Conservation (phyloP, 768 basidiomycete species). For the Hygrocybe punicea region DNA sequence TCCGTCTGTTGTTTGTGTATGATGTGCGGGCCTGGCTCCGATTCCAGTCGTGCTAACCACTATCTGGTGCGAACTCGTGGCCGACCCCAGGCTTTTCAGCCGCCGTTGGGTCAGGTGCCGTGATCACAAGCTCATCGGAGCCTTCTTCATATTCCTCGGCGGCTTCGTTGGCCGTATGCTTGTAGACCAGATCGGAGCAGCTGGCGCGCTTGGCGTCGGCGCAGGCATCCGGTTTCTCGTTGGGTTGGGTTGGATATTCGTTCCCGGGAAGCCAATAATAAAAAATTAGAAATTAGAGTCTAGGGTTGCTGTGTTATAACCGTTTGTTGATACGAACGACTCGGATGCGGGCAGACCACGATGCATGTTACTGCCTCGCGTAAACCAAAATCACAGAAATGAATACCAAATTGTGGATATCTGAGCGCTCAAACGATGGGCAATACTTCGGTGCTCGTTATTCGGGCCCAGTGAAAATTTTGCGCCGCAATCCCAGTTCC, state of each 20-base stretch:
- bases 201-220: conserved; percentile 63
- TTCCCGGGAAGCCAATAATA: conserved; percentile 40
- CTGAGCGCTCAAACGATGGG: no score
- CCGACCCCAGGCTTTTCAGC: conserved; percentile 72
- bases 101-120: conserved; percentile 52
- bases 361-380: no score
- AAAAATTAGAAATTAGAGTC: no score
- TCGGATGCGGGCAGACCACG: no score
- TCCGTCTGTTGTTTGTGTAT: no score
- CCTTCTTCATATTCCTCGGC: conserved; percentile 67
- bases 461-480: no score
- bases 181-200: conserved; percentile 55
- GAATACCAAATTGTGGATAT: no score
- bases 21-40: background rate
- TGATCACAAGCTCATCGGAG: conserved; percentile 70
- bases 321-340: no score
- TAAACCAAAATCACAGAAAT: no score
- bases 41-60: conserved; percentile 73
- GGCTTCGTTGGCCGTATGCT: conserved; percentile 65
- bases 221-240: conserved; percentile 61
- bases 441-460: no score
- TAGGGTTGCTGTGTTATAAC: no score
- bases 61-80: conserved; percentile 85
- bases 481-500: no score
- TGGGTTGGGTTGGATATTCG: conserved; percentile 61